Percentiles rank a stretch among this genome's conserved stretches.
Conservation (phyloP, 352 stramenopile genomes). For the Chloridella minuta region DNA sequence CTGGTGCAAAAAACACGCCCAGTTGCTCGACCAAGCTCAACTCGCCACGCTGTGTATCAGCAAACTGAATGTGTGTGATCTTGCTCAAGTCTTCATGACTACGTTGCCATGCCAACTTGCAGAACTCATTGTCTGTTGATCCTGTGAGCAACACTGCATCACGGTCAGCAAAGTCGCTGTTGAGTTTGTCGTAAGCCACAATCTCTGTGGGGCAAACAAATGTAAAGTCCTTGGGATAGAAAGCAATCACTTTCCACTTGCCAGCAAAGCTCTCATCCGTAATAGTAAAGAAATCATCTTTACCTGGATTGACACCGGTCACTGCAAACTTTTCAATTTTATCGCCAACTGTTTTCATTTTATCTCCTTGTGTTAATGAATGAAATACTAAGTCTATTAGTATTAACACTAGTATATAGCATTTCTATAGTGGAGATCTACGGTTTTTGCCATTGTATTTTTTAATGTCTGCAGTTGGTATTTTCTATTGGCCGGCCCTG, state of each 20-base stretch:
- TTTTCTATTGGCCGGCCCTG: too few species aligned
- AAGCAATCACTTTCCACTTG: neutral
- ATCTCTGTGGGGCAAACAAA: conserved; percentile 1
- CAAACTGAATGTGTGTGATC: conserved; percentile 11
- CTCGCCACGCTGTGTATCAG: neutral
- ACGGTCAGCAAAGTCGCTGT: neutral
- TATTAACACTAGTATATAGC: too few species aligned
- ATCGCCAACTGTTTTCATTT: too few species aligned
- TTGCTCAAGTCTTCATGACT: neutral
- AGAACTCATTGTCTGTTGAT: neutral
- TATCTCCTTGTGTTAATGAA: too few species aligned
- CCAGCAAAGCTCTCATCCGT: too few species aligned
- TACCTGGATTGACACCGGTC: too few species aligned
- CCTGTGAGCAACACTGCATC: neutral
- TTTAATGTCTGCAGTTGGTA: too few species aligned
- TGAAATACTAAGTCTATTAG: too few species aligned
- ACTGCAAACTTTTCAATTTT: too few species aligned
- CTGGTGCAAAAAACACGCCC: neutral
- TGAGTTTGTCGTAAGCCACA: neutral
- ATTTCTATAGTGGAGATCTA: too few species aligned
- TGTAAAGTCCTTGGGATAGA: conserved; percentile 10
- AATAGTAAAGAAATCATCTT: too few species aligned
- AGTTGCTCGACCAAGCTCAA: neutral
- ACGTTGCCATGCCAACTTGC: neutral
- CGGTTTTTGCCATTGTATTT: too few species aligned